Percentiles rank a stretch among this genome's conserved stretches.
phyloP scores from a whole-genome alignment of 345 rosid species.

The Eucalyptus curtisii region DNA sequence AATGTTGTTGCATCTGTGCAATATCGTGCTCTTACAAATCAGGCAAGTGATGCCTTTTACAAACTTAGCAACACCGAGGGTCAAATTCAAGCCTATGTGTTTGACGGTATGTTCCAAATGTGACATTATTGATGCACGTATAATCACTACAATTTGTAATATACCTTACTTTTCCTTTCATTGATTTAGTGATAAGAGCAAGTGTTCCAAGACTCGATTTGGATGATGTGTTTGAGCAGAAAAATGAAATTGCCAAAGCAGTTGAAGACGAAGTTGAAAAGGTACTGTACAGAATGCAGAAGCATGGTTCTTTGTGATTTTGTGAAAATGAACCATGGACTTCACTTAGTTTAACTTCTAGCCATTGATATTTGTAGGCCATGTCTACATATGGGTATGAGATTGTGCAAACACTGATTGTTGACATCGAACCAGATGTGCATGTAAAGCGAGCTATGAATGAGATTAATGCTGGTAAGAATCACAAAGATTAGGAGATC shows the following conservation, averaged over 20 bases:
- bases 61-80: constrained; percentile 23
- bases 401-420: constrained; percentile 14
- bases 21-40: constrained; percentile 20
- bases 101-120: constrained; percentile 11
- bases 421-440: constrained; percentile 12
- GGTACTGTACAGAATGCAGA: background rate
- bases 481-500: background rate
- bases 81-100: constrained; percentile 36
- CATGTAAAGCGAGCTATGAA: constrained; percentile 15
- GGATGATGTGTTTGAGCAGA: constrained; percentile 26
- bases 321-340: background rate
- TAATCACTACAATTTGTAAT: background rate
- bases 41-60: constrained; percentile 32
- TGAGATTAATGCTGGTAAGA: constrained; percentile 13
- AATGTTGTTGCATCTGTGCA: constrained; percentile 34
- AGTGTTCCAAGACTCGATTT: constrained; percentile 15
- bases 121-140: background rate
- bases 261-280: constrained; percentile 29
- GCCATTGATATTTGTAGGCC: background rate
- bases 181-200: constrained; percentile 15
- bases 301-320: background rate
- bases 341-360: background rate
- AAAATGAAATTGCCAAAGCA: constrained; percentile 25
- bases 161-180: background rate
- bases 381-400: constrained; percentile 14